Evolutionary conservation across 208 protist species (phyloP), one percentile per base, ranked within the genome.

Genomic region (Leishmania tarentolae): DNA sequence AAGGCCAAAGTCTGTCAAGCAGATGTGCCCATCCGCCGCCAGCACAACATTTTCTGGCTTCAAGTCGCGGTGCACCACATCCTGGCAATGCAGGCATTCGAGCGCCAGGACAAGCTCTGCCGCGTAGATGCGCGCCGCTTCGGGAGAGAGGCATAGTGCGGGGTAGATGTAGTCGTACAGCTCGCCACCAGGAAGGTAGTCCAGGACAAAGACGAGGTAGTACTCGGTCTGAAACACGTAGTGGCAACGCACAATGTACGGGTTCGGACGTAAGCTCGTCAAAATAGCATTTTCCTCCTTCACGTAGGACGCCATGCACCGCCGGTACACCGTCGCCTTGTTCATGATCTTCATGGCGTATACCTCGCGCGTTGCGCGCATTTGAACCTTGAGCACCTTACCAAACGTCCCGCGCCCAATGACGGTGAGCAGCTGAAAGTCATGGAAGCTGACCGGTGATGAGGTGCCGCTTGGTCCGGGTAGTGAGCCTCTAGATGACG

Each of bases 171-270:
- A 95, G 74, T 91, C 94, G 83, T 98, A 99, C 31, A 99, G 87
- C 81, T 99, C 98, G 8, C 98, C 98, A 44, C 98, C 98, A 15
- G 97, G 94, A 0, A 99, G 83, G 77, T 95, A 99, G 83, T 99
- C 97, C 40, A 99, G 86, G 9, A 98, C 77, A 72, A 98, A 94
- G 83, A 96, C 97, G 24, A 98, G 77, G 78, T 98, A 88, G 74
- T 97, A 88, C 47, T 95, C 87, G 1, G 92, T 95, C 81, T 97
- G 94, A 78, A 99, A 98, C 5, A 95, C 87, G 70, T 85, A 93
- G 85, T 98, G 92, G 70, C 96, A 93, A 17, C 79, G 82, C 50
- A 98, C 91, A 44, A 98, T 88, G 87, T 96, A 98, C 19, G 96
- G 97, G 79, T 98, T 94, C 15, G 93, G 83, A 46, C 93, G 92